Percentiles rank a stretch among this genome's conserved stretches.
These are phyloP conservation scores for Yamadazyma sp. DNA, from an alignment of 805 yeast species.

Conservation along the genomic window DNA sequence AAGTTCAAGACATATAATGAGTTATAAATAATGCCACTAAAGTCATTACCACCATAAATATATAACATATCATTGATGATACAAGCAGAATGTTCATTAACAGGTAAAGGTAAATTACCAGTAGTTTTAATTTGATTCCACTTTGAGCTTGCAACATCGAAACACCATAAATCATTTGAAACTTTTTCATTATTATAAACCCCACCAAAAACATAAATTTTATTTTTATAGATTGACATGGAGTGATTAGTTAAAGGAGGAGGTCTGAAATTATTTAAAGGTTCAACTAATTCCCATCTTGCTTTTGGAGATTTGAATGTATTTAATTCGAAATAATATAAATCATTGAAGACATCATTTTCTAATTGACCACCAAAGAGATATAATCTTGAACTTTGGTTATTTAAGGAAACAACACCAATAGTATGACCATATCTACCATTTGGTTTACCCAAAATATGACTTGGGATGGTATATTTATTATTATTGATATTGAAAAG, in stretches of 20 bases:
- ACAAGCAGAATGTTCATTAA: constrained; percentile 89
- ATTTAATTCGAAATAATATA: constrained; percentile 82
- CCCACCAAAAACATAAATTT: constrained; percentile 90
- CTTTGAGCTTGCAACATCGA: constrained; percentile 60
- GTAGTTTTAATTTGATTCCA: constrained; percentile 72
- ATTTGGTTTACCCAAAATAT: constrained; percentile 59
- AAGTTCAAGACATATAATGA: constrained; percentile 75
- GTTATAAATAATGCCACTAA: constrained; percentile 63
- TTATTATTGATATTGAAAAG: constrained; percentile 61
- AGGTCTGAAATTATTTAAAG: constrained; percentile 49
- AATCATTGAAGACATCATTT: constrained; percentile 80
- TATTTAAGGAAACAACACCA: constrained; percentile 58
- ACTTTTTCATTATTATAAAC: constrained; percentile 64
- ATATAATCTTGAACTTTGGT: constrained; percentile 54
- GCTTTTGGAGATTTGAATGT: constrained; percentile 81
- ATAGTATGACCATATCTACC: constrained; percentile 96
- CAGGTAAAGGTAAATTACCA: constrained; percentile 79
- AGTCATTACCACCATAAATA: constrained; percentile 85
- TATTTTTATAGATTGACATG: constrained; percentile 75
- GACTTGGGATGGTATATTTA: constrained; percentile 44
- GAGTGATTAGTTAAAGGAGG: constrained; percentile 91
- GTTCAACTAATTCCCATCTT: constrained; percentile 73
- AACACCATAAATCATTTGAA: constrained; percentile 75
- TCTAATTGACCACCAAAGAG: constrained; percentile 93
- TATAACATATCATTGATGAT: constrained; percentile 75